Conservation (phyloP, 169 alveolate genomes). For the Plasmodium blacklocki region DNA sequence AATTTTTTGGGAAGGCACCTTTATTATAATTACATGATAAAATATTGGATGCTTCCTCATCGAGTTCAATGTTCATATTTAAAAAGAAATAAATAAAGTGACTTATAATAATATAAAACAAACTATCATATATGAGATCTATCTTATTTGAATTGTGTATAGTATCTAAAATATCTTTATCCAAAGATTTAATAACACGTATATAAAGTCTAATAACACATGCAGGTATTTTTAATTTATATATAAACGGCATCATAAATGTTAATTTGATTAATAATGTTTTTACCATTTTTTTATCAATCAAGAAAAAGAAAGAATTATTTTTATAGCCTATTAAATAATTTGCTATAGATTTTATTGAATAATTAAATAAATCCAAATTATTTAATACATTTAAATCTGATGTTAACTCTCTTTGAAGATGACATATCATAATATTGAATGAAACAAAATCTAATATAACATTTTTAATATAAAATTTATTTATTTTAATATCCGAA, state of each 20-base stretch:
- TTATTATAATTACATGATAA: slow-evolving; percentile 30
- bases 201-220: slow-evolving; percentile 60
- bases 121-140: slow-evolving; percentile 57
- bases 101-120: slow-evolving; percentile 53
- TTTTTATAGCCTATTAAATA: slow-evolving; percentile 56
- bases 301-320: slow-evolving; percentile 49
- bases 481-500: slow-evolving; percentile 52
- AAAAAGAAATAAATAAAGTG: slow-evolving; percentile 66
- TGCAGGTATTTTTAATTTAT: slow-evolving; percentile 70
- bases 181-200: slow-evolving; percentile 65
- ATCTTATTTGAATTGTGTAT: slow-evolving; percentile 40
- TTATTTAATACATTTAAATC: slow-evolving; percentile 35
- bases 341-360: slow-evolving; percentile 63
- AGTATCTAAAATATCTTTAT: slow-evolving; percentile 56
- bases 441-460: slow-evolving; percentile 73
- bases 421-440: slow-evolving; percentile 63
- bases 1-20: slow-evolving; percentile 19
- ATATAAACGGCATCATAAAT: slow-evolving; percentile 64
- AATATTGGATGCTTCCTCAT: slow-evolving; percentile 60
- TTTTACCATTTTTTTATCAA: slow-evolving; percentile 58
- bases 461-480: slow-evolving; percentile 54
- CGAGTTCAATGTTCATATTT: slow-evolving; percentile 63
- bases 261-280: slow-evolving; percentile 61
- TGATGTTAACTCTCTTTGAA: slow-evolving; percentile 64
- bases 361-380: slow-evolving; percentile 62